Evolutionary conservation across 345 rosid genomes (phyloP), one percentile per base, ranked within the genome.

Genomic region (Anacardium occidentale): DNA sequence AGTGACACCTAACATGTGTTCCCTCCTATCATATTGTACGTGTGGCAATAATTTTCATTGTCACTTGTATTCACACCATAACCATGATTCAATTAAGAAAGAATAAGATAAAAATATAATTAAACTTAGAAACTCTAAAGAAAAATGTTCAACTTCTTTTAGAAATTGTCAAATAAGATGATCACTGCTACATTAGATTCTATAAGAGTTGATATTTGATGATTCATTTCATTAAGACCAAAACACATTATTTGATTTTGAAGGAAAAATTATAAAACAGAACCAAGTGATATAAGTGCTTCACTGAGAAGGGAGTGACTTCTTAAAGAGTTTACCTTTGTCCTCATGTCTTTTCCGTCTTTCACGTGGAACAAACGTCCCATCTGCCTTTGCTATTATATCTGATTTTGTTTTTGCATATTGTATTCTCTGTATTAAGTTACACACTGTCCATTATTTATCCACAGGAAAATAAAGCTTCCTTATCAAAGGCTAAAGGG

Each of bases 301-400:
- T 69, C 40, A 5, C 22, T 1, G 67, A 20, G 56, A 7, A 59
- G 29, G 21, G 14, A 17, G 17, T 4, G 13, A 8, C 15, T n/a
- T 40, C 37, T 42, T 7, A 45, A 62, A 11, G 50, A 44, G 64
- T 53, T 52, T 70, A 92, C 99, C 98, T 85, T 88, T 96, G 69
- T 96, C 99, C 52, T 96, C 98, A 4, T 90, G 97, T 76, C 90
- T 89, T 89, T 93, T 96, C 57, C 97, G 72, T 66, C 93, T 96
- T 86, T 96, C 98, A 34, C 97, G 88, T 29, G 96, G 98, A 78
- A 90, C 97, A 86, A 96, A 96, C 2, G 97, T 90, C 54, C 99
- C 99, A 85, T 96, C 98, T 5, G 98, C 97, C 83, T 91, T 96
- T 56, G 99, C 89, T 71, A 96, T 72, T 68, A 93, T 78, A 83